phyloP scores from a whole-genome alignment of 352 stramenopile genomes.

The Globisporangium barbulae region DNA sequence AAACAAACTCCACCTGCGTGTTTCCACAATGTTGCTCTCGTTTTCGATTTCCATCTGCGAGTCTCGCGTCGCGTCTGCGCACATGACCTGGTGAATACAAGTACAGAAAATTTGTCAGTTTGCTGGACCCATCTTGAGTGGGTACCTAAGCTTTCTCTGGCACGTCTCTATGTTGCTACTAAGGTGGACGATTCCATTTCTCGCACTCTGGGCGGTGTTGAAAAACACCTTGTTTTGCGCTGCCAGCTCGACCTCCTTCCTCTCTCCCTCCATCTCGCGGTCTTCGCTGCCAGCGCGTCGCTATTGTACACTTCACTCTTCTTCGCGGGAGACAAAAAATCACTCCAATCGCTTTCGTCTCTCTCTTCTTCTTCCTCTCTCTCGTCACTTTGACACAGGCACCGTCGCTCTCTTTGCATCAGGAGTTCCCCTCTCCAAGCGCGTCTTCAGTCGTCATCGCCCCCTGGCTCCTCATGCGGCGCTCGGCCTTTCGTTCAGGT shows the following conservation, averaged over 20 bases:
- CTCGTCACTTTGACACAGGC: not conserved
- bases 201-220: constrained; percentile 67
- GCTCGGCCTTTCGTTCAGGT: not conserved
- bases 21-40: not conserved
- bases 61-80: not conserved
- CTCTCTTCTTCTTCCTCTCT: constrained; percentile 15
- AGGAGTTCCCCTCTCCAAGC: not conserved
- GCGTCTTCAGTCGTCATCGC: not conserved
- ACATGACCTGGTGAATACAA: not conserved
- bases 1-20: not conserved
- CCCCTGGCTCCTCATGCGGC: not conserved
- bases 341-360: constrained; percentile 15
- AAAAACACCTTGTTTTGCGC: constrained; percentile 76
- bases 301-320: constrained; percentile 50
- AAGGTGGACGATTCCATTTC: constrained; percentile 17
- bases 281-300: constrained; percentile 8
- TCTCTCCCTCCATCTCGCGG: constrained; percentile 1
- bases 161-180: not conserved
- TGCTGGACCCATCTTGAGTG: not conserved
- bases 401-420: too few relatives aligned
- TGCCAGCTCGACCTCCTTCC: constrained; percentile 16
- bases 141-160: too few relatives aligned
- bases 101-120: not conserved
- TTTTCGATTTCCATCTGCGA: not conserved
- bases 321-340: constrained; percentile 30